Percentiles rank a stretch among this genome's conserved stretches.
These are phyloP conservation scores for Typha latifolia DNA, from an alignment of 176 grass and related monocot genomes.

Conservation along the genomic window DNA sequence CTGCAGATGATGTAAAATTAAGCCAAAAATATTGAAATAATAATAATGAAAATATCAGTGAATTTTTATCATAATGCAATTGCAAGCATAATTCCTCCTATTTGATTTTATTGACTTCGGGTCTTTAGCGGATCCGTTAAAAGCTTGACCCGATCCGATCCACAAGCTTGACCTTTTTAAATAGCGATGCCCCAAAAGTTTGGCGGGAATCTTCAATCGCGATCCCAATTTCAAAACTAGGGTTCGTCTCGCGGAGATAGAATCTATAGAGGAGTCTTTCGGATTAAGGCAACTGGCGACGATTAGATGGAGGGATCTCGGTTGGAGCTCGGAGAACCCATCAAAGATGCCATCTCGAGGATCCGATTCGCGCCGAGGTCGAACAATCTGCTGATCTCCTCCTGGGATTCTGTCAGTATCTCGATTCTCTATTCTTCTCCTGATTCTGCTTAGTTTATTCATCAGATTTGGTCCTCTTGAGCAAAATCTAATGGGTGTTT, in stretches of 20 bases:
- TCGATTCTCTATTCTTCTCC: not conserved
- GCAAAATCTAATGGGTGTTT: not conserved
- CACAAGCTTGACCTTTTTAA: not conserved
- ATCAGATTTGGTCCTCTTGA: not conserved
- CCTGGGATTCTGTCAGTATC: constrained; percentile 46
- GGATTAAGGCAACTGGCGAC: not conserved
- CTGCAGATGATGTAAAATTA: no score
- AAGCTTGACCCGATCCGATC: not conserved
- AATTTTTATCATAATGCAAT: no score
- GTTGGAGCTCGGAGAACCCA: constrained; percentile 10
- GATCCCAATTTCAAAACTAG: not conserved
- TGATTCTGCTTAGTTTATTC: no score
- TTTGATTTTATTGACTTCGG: no score
- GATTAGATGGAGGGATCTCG: constrained; percentile 5
- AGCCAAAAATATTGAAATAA: no score
- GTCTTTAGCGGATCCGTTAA: no score
- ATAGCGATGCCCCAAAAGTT: constrained; percentile 5
- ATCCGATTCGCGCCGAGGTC: constrained; percentile 50
- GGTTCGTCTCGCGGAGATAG: not conserved
- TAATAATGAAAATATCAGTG: no score
- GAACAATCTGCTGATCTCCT: constrained; percentile 52
- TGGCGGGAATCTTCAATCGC: constrained; percentile 3
- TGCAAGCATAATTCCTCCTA: no score
- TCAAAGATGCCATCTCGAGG: constrained; percentile 39
- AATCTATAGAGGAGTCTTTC: not conserved